Base-by-base conservation (phyloP, 768 basidiomycete genomes). In the Cyathus striatus region DNA sequence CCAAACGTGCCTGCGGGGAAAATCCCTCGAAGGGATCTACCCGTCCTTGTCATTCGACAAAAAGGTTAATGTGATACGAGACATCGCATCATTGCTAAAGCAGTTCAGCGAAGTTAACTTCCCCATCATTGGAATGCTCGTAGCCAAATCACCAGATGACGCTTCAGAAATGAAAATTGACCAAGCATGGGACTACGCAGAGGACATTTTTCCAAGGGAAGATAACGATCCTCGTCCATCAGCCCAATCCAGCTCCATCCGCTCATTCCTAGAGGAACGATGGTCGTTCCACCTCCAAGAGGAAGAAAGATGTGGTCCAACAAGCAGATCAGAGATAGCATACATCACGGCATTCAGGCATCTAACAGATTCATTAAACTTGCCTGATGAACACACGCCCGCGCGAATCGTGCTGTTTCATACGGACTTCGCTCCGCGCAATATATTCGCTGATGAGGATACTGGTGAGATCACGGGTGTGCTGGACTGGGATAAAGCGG, bases 401-500 rank as follows among this genome's bases (percentile, higher is more conserved):
- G 35, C 35, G 10, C 35, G 35, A 36, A 36, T 36, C 35, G 35
- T 36, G 13, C 35, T 36, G 13, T 18, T 36, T 20, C 35, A 36
- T 18, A 36, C 35, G 20, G 35, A 36, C 18, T 36, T 36, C 20
- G 35, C 35, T 14, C 35, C 35, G 17, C 35, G 35, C 13, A 36
- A 36, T 18, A 36, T 36, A 9, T 36, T 36, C 35, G 17, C 20
- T 20, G 35, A 36, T 18, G 35, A 36, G 17, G 35, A 36, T 12
- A 13, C 35, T 12, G 35, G 35, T 9, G 35, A 36, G 13, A 36
- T 36, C 35, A 36, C 35, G 10, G 35, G 35, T 9, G 35, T 36
- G 9, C 35, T 36, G 13, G 35, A 36, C 35, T 36, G 35, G 35
- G 35, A 36, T 36, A 36, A 18, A 18, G 35, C 35, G 35, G 35